These are phyloP conservation scores for Daedaleopsis nitida DNA, from an alignment of 768 basidiomycete species.

Conservation along the genomic window DNA sequence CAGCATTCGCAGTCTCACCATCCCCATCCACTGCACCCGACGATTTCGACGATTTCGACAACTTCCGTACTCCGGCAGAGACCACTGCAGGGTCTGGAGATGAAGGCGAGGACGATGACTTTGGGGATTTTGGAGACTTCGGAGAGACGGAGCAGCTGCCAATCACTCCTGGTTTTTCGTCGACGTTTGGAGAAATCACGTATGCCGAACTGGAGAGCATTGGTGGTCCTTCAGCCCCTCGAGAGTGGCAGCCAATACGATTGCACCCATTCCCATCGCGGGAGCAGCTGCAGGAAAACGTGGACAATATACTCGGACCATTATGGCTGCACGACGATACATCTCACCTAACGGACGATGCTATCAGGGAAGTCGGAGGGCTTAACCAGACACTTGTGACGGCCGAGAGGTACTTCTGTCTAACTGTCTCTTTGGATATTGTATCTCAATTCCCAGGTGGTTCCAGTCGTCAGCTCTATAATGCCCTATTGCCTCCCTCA, in stretches of 20 bases:
- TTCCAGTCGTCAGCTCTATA: constrained; percentile 77
- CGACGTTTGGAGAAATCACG: constrained; percentile 7
- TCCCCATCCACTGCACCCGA: constrained; percentile 25
- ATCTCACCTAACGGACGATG: constrained; percentile 63
- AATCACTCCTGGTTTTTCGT: constrained; percentile 9
- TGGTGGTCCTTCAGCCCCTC: constrained; percentile 30
- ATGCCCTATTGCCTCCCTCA: constrained; percentile 62
- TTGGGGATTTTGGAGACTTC: constrained; percentile 88
- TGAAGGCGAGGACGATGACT: constrained; percentile 75
- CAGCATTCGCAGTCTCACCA: constrained; percentile 23
- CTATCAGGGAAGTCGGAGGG: constrained; percentile 79
- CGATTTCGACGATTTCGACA: constrained; percentile 53
- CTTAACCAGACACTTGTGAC: constrained; percentile 76
- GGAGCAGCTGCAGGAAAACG: constrained; percentile 56
- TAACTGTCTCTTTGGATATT: constrained; percentile 5
- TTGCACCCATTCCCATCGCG: constrained; percentile 66
- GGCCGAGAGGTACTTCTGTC: constrained; percentile 62
- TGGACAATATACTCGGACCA: constrained; percentile 66
- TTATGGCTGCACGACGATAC: constrained; percentile 61
- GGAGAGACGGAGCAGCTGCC: constrained; percentile 50
- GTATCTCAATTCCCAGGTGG: constrained; percentile 28
- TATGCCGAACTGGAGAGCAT: constrained; percentile 30
- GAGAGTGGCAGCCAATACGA: constrained; percentile 60
- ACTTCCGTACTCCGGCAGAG: constrained; percentile 54
- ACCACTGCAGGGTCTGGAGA: constrained; percentile 40